A percentile compares a stretch with the other conserved stretches of the same genome.
Evolutionary conservation across 768 basidiomycete species (phyloP).

Genomic region (Lactarius pseudohatsudake): DNA sequence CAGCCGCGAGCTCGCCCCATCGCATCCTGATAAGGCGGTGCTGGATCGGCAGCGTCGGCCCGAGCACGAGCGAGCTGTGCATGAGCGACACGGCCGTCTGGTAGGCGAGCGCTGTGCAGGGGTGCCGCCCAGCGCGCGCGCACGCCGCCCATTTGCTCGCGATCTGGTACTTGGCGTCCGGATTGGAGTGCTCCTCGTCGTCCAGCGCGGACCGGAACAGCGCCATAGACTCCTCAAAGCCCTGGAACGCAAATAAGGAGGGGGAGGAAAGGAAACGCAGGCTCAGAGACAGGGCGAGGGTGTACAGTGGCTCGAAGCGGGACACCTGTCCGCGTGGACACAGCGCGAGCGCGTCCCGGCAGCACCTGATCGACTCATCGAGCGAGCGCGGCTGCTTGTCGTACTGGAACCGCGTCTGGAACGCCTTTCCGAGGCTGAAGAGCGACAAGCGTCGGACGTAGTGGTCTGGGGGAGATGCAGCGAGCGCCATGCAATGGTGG

Average conservation of each 20-base stretch:
- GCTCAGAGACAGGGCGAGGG: slow-evolving; percentile 9
- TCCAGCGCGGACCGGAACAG: slow-evolving; percentile 2
- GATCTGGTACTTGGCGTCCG: slow-evolving; percentile 1
- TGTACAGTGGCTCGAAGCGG: slow-evolving; percentile 17
- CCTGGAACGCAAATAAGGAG: background rate
- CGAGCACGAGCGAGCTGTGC: background rate
- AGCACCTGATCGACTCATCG: slow-evolving; percentile 2
- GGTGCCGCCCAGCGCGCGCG: background rate
- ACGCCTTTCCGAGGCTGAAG: slow-evolving; percentile 11
- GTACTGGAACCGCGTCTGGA: background rate
- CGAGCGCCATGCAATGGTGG: slow-evolving; percentile 7
- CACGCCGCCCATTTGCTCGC: slow-evolving; percentile 14
- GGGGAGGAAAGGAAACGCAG: background rate
- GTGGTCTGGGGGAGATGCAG: slow-evolving; percentile 10
- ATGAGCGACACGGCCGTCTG: slow-evolving; percentile 10
- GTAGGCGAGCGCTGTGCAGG: background rate
- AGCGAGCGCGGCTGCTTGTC: background rate
- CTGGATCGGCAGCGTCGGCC: slow-evolving; percentile 11
- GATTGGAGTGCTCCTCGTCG: slow-evolving; percentile 1
- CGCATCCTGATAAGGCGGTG: slow-evolving; percentile 2
- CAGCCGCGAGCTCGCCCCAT: background rate
- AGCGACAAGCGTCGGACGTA: slow-evolving; percentile 6
- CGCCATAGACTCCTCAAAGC: slow-evolving; percentile 14
- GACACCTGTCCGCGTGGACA: slow-evolving; percentile 16
- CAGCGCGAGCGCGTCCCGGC: slow-evolving; percentile 9